These are phyloP conservation scores for Rhytidiadelphus loreus DNA, from an alignment of 225 moss, liverwort and hornwort species.

Conservation along the genomic window DNA sequence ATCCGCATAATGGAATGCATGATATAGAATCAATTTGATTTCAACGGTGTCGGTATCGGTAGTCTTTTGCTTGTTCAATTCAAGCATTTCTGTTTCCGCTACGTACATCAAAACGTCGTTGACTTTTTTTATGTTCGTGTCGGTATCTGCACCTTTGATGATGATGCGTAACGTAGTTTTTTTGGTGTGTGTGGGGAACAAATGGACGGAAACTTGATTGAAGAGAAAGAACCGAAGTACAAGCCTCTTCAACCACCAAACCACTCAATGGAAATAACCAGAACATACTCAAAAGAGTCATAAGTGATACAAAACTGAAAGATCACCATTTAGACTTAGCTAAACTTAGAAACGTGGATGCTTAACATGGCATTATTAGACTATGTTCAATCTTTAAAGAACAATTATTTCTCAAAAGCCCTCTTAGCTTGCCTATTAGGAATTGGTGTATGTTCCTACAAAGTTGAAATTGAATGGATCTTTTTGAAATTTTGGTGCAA, in stretches of 20 bases:
- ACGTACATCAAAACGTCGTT: neutral
- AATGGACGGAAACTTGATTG: neutral
- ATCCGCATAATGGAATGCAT: neutral
- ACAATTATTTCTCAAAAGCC: neutral
- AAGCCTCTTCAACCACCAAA: neutral
- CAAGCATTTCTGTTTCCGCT: neutral
- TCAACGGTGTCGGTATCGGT: neutral
- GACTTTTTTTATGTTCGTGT: neutral
- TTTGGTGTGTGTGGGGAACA: too few relatives aligned
- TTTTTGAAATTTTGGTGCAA: neutral
- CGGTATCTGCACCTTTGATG: neutral
- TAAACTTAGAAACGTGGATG: neutral
- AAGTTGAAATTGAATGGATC: neutral
- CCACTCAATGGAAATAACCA: neutral
- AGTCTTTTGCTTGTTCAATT: neutral
- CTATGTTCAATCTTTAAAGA: neutral
- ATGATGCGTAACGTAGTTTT: neutral
- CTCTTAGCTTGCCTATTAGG: too few relatives aligned
- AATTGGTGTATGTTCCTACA: neutral
- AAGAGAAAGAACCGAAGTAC: neutral
- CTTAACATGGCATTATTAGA: neutral
- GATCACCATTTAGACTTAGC: neutral
- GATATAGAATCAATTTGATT: neutral
- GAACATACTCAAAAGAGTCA: neutral
- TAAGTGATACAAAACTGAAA: too few relatives aligned